Base-by-base conservation (phyloP, 768 basidiomycete species). In the Suillus cothurnatus region DNA sequence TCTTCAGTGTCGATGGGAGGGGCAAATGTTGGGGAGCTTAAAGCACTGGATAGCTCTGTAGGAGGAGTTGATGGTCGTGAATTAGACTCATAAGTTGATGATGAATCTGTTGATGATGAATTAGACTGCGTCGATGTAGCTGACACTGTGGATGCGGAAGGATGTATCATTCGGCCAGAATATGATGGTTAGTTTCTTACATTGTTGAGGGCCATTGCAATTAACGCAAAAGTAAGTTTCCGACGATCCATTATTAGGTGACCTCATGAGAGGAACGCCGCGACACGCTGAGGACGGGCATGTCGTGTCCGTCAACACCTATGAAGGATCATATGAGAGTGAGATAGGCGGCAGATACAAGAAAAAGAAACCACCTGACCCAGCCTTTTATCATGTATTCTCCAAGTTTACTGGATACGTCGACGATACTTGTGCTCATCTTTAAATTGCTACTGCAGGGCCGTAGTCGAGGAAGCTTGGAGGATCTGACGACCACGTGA, bases 381-480 rank as follows among this genome's bases (percentile, higher is more conserved):
- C 91, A 92, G 69, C 92, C 92, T 74, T 85, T 87, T 68, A 92
- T 78, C 86, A 94, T 87, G 66, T 85, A 89, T 67, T 88, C 84
- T 6, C 90, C 90, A 19, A 93, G 81, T 45, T 78, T 83, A 65
- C 77, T 76, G n/a, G 91, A 86, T 12, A 90, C 82, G 70, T 89
- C 84, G 47, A 81, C 74, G 50, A 87, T 76, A 34, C 77, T 82
- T 32, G 78, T 81, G 45, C 79, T 78, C 88, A 89, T 89, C 34
- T 61, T 31, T 53, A 17, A 15, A 26, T 50, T 61, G 66, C 31
- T 62, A 63, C 6, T 49, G 23, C 45, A 60, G 17, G 66, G 17
- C 17, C 26, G 49, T 9, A 52, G 50, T 52, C 3, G 41, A 64
- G 43, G 47, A 52, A 61, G 62, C 45, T 17, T 66, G 61, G 61